Conservation (phyloP, 495 filamentous ascomycete genomes). For the Penicillium herquei region DNA sequence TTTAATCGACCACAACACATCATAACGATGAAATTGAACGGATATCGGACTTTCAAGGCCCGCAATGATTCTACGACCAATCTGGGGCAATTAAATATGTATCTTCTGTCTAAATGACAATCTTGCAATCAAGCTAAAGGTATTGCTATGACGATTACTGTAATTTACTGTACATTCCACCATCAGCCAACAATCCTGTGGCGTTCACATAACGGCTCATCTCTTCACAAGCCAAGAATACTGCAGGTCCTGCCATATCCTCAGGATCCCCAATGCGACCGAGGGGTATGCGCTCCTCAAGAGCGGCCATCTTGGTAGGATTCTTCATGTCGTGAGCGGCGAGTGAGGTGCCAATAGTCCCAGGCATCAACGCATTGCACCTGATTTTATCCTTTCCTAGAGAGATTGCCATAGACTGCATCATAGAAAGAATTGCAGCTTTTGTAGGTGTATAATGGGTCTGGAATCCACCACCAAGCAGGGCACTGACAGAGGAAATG, state of each 20-base stretch:
- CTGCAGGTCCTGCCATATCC: conserved; percentile 32
- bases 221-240: conserved; percentile 31
- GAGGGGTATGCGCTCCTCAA: conserved; percentile 74
- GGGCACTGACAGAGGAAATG: conserved; percentile 43
- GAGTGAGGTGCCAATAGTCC: conserved; percentile 39
- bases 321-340: conserved; percentile 69
- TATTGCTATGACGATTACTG: conserved; percentile 9
- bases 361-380: conserved; percentile 30
- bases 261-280: conserved; percentile 43
- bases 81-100: no score
- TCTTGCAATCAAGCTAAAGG: no score
- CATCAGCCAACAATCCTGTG: conserved; percentile 23
- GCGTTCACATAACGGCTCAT: conserved; percentile 31
- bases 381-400: conserved; percentile 29
- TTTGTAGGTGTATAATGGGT: conserved; percentile 48
- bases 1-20: no score
- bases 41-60: no score
- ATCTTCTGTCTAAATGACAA: no score
- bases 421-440: conserved; percentile 49
- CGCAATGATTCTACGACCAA: no score
- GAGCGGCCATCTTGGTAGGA: conserved; percentile 64
- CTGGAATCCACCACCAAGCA: conserved; percentile 29
- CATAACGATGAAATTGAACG: no score
- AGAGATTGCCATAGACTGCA: conserved; percentile 36
- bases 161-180: conserved; percentile 26